These are phyloP conservation scores for Houttuynia cordata DNA, from an alignment of 164 flowering plant genomes.

Conservation along the genomic window DNA sequence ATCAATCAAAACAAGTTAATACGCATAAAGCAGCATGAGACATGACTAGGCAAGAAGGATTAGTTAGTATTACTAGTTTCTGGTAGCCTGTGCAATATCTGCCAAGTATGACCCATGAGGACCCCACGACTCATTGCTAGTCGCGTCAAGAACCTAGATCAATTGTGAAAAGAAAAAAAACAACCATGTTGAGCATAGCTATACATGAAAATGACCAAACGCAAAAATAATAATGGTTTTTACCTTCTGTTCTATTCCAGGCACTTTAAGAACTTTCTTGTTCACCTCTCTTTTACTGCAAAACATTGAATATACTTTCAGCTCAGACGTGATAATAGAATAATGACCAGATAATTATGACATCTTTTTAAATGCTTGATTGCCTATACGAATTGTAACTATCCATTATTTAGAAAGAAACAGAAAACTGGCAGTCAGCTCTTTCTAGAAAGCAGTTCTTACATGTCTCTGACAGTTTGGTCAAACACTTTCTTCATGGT, in stretches of 20 bases:
- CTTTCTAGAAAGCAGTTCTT: constrained; percentile 20
- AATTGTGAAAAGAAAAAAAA: neutral
- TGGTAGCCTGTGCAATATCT: constrained; percentile 89
- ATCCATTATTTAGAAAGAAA: neutral
- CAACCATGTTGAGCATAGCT: neutral
- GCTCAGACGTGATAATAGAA: neutral
- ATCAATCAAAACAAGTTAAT: constrained; percentile 1
- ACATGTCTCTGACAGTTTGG: constrained; percentile 95
- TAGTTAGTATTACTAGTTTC: constrained; percentile 56
- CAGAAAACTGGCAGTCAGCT: neutral
- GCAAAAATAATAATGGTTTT: neutral
- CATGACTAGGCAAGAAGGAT: neutral
- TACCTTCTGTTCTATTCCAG: constrained; percentile 94
- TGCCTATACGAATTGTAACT: too few species aligned
- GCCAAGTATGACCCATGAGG: constrained; percentile 95
- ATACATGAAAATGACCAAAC: too few species aligned
- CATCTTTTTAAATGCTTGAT: neutral
- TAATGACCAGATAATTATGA: neutral
- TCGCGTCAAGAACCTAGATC: constrained; percentile 90
- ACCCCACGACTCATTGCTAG: constrained; percentile 99
- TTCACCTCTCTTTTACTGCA: constrained; percentile 95
- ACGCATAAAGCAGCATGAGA: neutral
- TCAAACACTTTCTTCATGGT: constrained; percentile 83
- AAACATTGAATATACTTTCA: constrained; percentile 5
- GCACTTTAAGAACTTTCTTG: constrained; percentile 97